These are phyloP conservation scores for Xenoacremonium recifei DNA, from an alignment of 2,329 filamentous ascomycete genomes.

Conservation along the genomic window DNA sequence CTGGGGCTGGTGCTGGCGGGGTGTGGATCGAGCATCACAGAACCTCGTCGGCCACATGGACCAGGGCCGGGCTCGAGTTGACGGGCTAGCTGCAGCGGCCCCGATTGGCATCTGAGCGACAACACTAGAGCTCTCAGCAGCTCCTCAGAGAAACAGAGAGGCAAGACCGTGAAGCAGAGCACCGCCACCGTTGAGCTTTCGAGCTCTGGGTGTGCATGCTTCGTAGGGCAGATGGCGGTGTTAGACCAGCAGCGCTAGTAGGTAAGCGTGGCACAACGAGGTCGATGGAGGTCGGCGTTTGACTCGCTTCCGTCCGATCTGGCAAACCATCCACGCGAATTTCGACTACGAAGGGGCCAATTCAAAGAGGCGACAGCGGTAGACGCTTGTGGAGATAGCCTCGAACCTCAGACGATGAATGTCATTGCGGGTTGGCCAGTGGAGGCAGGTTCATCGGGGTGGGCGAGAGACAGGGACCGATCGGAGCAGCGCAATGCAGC, in stretches of 20 bases:
- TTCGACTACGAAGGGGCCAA: no score
- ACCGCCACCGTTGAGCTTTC: no score
- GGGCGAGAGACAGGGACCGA: slow-evolving; percentile 7
- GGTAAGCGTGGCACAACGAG: no score
- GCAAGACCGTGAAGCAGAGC: no score
- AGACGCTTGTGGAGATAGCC: not conserved
- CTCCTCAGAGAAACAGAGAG: no score
- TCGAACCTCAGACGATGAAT: not conserved
- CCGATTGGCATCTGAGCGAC: slow-evolving; percentile 6
- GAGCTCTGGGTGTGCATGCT: no score
- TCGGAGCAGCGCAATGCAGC: slow-evolving; percentile 15
- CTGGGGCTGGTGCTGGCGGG: slow-evolving; percentile 5
- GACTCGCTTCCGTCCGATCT: no score
- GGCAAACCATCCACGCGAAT: no score
- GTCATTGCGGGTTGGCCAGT: slow-evolving; percentile 1
- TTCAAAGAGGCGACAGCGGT: no score
- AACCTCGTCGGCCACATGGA: slow-evolving; percentile 9
- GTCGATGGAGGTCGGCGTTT: no score
- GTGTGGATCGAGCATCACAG: slow-evolving; percentile 7
- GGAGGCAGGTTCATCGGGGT: not conserved
- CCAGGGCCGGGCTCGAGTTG: slow-evolving; percentile 5
- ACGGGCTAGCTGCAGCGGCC: slow-evolving; percentile 2
- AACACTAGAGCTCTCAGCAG: slow-evolving; percentile 9
- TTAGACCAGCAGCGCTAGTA: no score
- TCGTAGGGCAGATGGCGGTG: no score